Percentiles rank a stretch among this genome's conserved stretches.
These are phyloP conservation scores for Pichia sp. DNA, from an alignment of 1,139 yeast species.

Conservation along the genomic window DNA sequence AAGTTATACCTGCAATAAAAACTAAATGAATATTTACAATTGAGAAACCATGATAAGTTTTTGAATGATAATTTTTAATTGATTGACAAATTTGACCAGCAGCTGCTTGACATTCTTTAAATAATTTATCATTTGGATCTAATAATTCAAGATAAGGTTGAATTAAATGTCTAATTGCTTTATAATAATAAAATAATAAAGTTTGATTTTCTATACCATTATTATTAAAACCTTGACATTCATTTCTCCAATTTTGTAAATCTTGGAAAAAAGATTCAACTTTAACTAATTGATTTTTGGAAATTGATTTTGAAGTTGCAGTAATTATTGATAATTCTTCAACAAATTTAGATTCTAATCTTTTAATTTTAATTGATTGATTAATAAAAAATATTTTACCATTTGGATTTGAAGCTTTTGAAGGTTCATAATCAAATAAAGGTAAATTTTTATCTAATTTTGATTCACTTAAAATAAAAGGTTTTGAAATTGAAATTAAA, in stretches of 20 bases:
- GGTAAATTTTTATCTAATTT: conserved; percentile 43
- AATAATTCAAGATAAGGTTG: conserved; percentile 54
- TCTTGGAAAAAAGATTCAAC: conserved; percentile 42
- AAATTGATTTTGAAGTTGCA: conserved; percentile 27
- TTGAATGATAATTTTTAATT: conserved; percentile 52
- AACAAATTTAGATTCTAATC: conserved; percentile 52
- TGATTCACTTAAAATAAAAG: conserved; percentile 42
- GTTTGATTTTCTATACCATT: conserved; percentile 47
- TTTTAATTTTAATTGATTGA: conserved; percentile 45
- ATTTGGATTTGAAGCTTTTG: conserved; percentile 31
- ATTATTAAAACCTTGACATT: conserved; percentile 36
- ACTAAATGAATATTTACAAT: conserved; percentile 57
- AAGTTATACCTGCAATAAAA: conserved; percentile 57
- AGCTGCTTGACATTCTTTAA: conserved; percentile 56
- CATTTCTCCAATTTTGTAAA: conserved; percentile 46
- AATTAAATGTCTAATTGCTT: conserved; percentile 48
- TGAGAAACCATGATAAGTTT: conserved; percentile 51
- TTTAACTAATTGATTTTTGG: conserved; percentile 35
- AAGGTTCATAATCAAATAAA: conserved; percentile 38
- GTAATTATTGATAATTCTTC: conserved; percentile 39
- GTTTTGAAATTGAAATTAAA: conserved; percentile 51
- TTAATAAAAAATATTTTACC: conserved; percentile 42
- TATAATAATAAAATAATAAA: conserved; percentile 46
- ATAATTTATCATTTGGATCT: conserved; percentile 50
- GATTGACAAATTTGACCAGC: conserved; percentile 59